These are phyloP conservation scores for Lachancea quebecensis DNA, from an alignment of 805 yeast species.

Conservation along the genomic window DNA sequence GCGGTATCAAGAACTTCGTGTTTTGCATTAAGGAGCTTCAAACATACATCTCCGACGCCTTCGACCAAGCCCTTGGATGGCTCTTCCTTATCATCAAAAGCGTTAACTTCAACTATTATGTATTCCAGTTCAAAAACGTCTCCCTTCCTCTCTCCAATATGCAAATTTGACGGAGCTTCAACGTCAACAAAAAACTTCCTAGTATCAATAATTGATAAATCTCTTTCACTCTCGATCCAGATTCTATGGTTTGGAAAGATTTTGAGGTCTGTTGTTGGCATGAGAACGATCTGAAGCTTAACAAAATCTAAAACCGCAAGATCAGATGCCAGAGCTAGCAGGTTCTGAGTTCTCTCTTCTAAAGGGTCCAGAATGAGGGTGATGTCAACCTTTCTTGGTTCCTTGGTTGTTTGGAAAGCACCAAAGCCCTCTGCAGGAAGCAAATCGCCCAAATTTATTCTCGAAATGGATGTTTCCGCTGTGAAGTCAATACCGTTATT, in stretches of 20 bases:
- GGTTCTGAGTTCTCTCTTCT: constrained; percentile 58
- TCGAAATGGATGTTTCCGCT: constrained; percentile 37
- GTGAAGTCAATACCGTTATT: constrained; percentile 35
- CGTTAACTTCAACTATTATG: constrained; percentile 61
- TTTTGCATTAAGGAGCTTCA: constrained; percentile 35
- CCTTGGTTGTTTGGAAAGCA: constrained; percentile 20
- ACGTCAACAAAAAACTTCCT: constrained; percentile 23
- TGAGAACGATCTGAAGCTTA: constrained; percentile 46
- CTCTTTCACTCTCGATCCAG: constrained; percentile 35
- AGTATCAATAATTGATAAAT: constrained; percentile 34
- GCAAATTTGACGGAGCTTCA: constrained; percentile 16
- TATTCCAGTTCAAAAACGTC: constrained; percentile 33
- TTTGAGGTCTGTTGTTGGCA: constrained; percentile 44
- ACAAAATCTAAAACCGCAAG: constrained; percentile 43
- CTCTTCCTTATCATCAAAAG: constrained; percentile 35
- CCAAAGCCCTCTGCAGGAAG: constrained; percentile 14
- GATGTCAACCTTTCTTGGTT: constrained; percentile 43
- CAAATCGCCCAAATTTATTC: constrained; percentile 39
- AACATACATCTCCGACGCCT: constrained; percentile 43
- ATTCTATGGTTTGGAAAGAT: constrained; percentile 50
- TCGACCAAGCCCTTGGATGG: constrained; percentile 23
- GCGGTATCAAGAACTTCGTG: constrained; percentile 42
- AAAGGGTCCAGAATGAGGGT: constrained; percentile 65
- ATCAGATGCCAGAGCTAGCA: constrained; percentile 42
- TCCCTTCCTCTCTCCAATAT: constrained; percentile 39